Percentiles rank a stretch among this genome's conserved stretches.
phyloP scores from a whole-genome alignment of 2,329 filamentous ascomycete genomes.

The Plectosphaerella sp. region DNA sequence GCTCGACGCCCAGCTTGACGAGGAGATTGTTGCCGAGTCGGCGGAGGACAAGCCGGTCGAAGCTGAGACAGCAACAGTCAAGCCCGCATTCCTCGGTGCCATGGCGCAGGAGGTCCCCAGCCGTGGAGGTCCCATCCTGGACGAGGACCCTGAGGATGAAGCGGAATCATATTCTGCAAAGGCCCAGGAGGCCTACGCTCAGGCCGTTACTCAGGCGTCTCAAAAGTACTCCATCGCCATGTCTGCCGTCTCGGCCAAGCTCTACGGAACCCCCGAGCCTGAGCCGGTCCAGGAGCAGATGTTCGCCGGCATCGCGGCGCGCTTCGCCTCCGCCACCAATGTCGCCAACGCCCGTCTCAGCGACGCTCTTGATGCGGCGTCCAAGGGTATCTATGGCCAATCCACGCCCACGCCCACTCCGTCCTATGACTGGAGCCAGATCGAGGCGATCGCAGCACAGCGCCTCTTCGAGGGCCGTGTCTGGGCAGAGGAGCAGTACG shows the following conservation, averaged over 20 bases:
- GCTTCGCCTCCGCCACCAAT: slow-evolving; percentile 61
- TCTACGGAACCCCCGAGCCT: slow-evolving; percentile 65
- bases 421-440: slow-evolving; percentile 42
- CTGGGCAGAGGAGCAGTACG: slow-evolving; percentile 67
- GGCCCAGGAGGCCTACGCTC: slow-evolving; percentile 56
- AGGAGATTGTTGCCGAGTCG: slow-evolving; percentile 17
- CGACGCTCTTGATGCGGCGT: slow-evolving; percentile 49
- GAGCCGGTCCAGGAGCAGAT: slow-evolving; percentile 57
- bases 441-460: slow-evolving; percentile 64
- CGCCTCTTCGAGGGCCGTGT: slow-evolving; percentile 66
- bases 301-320: slow-evolving; percentile 62
- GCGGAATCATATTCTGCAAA: slow-evolving; percentile 34
- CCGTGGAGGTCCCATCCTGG: slow-evolving; percentile 40
- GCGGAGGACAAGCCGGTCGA: slow-evolving; percentile 21
- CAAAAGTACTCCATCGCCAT: slow-evolving; percentile 65
- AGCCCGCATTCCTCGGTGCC: slow-evolving; percentile 45
- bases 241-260: slow-evolving; percentile 61
- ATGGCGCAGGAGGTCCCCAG: slow-evolving; percentile 45
- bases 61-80: slow-evolving; percentile 29
- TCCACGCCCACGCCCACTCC: slow-evolving; percentile 36
- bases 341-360: slow-evolving; percentile 57
- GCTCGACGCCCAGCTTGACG: slow-evolving; percentile 9
- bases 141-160: slow-evolving; percentile 30
- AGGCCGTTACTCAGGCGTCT: slow-evolving; percentile 62
- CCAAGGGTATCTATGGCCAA: slow-evolving; percentile 43